Evolutionary conservation across 176 grass and related monocot genomes (phyloP), one percentile per base, ranked within the genome.

Genomic region (Pontederia crassipes): DNA sequence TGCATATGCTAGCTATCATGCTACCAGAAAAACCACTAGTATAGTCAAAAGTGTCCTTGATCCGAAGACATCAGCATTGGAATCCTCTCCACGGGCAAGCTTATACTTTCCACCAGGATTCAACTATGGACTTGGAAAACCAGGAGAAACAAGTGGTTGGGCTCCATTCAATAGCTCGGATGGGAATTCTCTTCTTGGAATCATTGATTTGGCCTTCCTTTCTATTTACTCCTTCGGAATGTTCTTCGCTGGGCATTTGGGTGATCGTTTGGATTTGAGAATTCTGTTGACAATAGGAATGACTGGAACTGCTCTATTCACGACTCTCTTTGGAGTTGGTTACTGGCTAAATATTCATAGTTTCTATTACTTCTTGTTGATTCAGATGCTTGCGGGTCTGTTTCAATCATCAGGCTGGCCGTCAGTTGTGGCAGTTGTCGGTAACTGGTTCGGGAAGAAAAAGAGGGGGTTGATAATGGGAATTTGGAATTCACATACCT

Each of bases 381-480:
- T 62, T 47, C 59, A 62, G 29, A 62, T 62, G 59, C 13, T 62
- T 46, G 59, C 59, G 10, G 59, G 59, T 46, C 27, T 47, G 13
- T 62, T 62, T 46, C 59, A 62, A 45, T 62, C 59, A 45, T 46
- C 59, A 17, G 59, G 59, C 6, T 62, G 59, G 59, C 59, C 59
- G 1, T 62, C 59, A 17, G 59, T 62, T 12, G 59, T 62, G 13
- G 59, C 59, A 2, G 59, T 62, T 18, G 59, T 62, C 11, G 59
- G 59, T 7, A 62, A 62, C 14, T 62, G 59, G 59, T 47, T n/a
- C 4, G 59, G 59, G 12, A 62, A 62, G 59, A 62, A n/a, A 17
- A 62, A 62, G 13, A 62, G 59, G 40, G 59, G 59, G 59, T 11
- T 62, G 40, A 62, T 62, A 10, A 62, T 62, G 59, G 59, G 59